These are phyloP conservation scores for Syzygium grande DNA, from an alignment of 345 rosid species.

Conservation along the genomic window DNA sequence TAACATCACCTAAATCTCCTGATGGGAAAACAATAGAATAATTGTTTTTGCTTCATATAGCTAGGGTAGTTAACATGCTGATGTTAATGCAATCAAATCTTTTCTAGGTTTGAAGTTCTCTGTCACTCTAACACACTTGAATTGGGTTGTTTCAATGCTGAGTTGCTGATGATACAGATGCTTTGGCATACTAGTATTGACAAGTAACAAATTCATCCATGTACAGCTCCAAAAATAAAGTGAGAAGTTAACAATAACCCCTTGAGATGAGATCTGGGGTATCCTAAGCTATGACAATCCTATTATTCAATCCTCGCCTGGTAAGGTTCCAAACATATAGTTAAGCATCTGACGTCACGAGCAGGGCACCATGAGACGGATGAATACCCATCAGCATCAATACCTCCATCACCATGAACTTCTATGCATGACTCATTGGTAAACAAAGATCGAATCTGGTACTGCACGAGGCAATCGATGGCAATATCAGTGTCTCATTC, in stretches of 20 bases:
- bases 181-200: background rate
- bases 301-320: background rate
- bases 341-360: background rate
- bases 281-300: background rate
- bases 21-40: background rate
- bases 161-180: background rate
- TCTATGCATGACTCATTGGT: background rate
- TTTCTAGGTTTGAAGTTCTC: background rate
- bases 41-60: background rate
- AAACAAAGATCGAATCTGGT: background rate
- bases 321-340: background rate
- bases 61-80: background rate
- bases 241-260: background rate
- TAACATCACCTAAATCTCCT: background rate
- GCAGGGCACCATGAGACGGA: background rate
- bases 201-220: background rate
- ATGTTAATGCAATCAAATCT: background rate
- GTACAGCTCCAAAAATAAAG: fast-evolving
- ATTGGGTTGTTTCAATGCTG: background rate
- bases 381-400: background rate
- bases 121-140: background rate
- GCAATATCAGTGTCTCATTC: background rate
- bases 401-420: background rate
- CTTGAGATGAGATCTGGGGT: background rate
- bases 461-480: background rate